phyloP scores from a whole-genome alignment of 352 stramenopile genomes.

The Globisporangium paddicum region DNA sequence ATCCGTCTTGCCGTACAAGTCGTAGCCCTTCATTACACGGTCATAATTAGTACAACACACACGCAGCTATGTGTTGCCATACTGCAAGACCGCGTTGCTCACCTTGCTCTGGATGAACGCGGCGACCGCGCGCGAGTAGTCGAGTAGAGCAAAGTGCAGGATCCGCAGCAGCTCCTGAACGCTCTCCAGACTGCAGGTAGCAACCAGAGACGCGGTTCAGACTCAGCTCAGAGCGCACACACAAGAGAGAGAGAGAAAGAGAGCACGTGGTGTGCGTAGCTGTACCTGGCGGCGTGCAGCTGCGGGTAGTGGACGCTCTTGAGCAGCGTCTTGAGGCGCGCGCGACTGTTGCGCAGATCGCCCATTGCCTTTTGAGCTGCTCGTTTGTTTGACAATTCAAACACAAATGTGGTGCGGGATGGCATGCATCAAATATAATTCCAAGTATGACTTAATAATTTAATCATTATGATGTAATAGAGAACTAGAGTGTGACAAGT shows the following conservation, averaged over 20 bases:
- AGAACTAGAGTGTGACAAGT: background rate
- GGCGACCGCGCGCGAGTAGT: constrained; percentile 67
- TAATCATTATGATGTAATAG: background rate
- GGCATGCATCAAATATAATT: background rate
- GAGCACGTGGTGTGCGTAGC: constrained; percentile 1
- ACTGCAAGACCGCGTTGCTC: no score
- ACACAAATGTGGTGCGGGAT: background rate
- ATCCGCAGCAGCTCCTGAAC: constrained; percentile 58
- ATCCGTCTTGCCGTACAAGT: constrained; percentile 77
- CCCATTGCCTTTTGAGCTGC: constrained; percentile 14
- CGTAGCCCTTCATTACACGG: constrained; percentile 32
- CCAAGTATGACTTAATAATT: background rate
- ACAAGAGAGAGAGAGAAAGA: background rate
- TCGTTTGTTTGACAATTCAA: constrained; percentile 6
- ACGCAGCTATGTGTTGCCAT: background rate
- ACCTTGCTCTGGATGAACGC: constrained; percentile 42
- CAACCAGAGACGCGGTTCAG: background rate
- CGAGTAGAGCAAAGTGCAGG: constrained; percentile 65
- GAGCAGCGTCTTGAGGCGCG: constrained; percentile 54
- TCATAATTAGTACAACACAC: background rate
- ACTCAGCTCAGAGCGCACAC: background rate
- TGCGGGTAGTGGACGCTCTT: constrained; percentile 48
- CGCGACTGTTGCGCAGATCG: constrained; percentile 51
- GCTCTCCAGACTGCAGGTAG: constrained; percentile 21
- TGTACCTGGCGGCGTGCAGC: constrained; percentile 23